Evolutionary conservation across 2,329 filamentous ascomycete species (phyloP), one percentile per base, ranked within the genome.

Genomic region (Torrubiella hemipterigena): DNA sequence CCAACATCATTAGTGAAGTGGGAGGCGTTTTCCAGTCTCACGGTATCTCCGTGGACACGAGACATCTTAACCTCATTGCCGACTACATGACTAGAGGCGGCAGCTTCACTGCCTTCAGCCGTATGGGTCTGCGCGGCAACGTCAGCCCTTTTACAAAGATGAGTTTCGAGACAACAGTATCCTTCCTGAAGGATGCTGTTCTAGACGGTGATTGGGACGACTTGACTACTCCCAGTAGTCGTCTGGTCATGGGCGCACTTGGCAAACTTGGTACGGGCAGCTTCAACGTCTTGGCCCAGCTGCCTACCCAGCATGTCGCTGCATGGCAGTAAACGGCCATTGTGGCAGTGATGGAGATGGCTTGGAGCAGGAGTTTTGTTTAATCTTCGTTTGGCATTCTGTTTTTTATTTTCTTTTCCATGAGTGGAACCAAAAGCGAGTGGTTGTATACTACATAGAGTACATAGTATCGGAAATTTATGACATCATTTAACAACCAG

Each of bases 1-100:
- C 70, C 40, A 83, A 77, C 42, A 96, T 98, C 48, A 81, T 95
- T 27, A 71, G 72, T 35, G 91, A 98, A 60, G 73, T 98, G 49
- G 72, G 76, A 33, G 72, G 69, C 26, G 89, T 98, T 39, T 98
- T 98, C 67, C 68, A 70, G 30, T 78, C 80, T 49, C 89, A 98
- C 73, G 83, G 83, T 49, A 98, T 98, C 62, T 72, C 69, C 37
- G 91, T 98, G 31, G 87, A 98, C 54, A 77, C 81, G 42, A 77
- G 91, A 32, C 93, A 98, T 61, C 61, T 98, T 43, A 95, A 91
- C 58, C 69, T 98, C 43, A 96, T 98, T 45, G 89, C 82, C 28
- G 91, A 98, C 55, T 85, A 85, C 55, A 98, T 98, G 91, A 98
- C 91, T n/a, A 73, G 89, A 32, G 79, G 77, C 37, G 91, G 91